phyloP scores from a whole-genome alignment of 768 basidiomycete genomes.

The Boletus subparvulus region DNA sequence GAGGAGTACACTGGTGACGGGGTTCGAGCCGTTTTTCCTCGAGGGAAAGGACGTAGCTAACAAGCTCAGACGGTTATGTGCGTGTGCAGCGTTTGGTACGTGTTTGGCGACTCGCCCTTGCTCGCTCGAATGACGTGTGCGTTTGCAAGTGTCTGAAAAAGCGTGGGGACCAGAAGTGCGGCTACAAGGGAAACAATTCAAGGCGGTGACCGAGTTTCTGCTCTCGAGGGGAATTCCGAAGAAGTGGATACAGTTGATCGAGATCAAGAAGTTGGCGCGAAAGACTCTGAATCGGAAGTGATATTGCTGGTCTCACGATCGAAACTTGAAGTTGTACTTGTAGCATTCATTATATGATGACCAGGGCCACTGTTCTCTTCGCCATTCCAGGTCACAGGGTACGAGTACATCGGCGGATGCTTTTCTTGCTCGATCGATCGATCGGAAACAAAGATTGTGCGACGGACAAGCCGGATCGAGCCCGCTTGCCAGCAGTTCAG shows the following conservation, averaged over 20 bases:
- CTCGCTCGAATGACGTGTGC: neutral
- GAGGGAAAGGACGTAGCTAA: conserved; percentile 74
- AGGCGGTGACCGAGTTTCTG: conserved; percentile 65
- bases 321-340: too few species aligned
- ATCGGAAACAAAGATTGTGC: too few species aligned
- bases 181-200: conserved; percentile 82
- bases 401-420: too few species aligned
- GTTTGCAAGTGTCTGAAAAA: conserved; percentile 59
- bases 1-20: conserved; percentile 71
- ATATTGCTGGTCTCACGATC: too few species aligned
- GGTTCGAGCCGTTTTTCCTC: conserved; percentile 76
- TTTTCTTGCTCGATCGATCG: too few species aligned
- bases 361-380: too few species aligned
- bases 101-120: neutral
- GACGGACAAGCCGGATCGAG: too few species aligned
- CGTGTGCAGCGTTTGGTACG: conserved; percentile 75
- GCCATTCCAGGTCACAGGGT: too few species aligned
- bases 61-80: conserved; percentile 73
- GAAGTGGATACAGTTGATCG: conserved; percentile 68
- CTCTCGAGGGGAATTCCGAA: conserved; percentile 72
- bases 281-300: conserved; percentile 41
- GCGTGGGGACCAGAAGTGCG: conserved; percentile 63
- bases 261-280: conserved; percentile 38
- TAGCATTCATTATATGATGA: too few species aligned
- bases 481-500: too few species aligned